These are phyloP conservation scores for Dipteronia dyeriana DNA, from an alignment of 345 rosid genomes.

Conservation along the genomic window DNA sequence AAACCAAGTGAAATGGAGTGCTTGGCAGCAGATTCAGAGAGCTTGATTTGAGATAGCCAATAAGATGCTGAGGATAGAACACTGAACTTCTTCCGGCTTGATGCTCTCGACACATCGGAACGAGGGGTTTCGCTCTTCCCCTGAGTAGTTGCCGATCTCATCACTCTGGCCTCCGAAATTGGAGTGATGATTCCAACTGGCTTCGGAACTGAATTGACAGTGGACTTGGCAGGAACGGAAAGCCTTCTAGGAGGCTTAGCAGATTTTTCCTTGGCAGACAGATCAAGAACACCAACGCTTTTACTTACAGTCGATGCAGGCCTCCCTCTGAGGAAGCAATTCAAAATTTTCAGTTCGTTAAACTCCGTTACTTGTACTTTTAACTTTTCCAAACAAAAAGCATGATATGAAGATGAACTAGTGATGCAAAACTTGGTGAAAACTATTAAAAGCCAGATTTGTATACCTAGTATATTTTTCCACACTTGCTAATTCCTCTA, in stretches of 20 bases:
- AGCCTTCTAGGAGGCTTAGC: slow-evolving; percentile 83
- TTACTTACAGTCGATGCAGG: slow-evolving; percentile 58
- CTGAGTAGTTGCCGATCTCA: slow-evolving; percentile 38
- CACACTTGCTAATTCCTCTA: background rate
- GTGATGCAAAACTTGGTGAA: too few relatives aligned
- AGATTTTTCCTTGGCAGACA: slow-evolving; percentile 65
- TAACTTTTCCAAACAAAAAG: too few relatives aligned
- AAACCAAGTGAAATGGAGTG: slow-evolving; percentile 83
- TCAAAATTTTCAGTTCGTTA: too few relatives aligned
- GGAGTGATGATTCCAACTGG: slow-evolving; percentile 46
- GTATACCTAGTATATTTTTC: background rate
- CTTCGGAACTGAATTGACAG: slow-evolving; percentile 39
- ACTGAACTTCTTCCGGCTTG: slow-evolving; percentile 48
- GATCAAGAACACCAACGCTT: slow-evolving; percentile 69
- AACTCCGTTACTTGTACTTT: too few relatives aligned
- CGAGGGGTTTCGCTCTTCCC: slow-evolving; percentile 55
- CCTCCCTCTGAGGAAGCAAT: slow-evolving; percentile 40
- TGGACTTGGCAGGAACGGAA: slow-evolving; percentile 63
- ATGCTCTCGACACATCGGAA: slow-evolving; percentile 52
- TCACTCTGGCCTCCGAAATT: slow-evolving; percentile 54
- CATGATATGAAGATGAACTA: too few relatives aligned
- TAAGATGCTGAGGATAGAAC: slow-evolving; percentile 56
- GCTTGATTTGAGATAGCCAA: slow-evolving; percentile 79
- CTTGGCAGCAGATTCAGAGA: slow-evolving; percentile 70
- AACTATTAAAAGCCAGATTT: background rate